Evolutionary conservation across 176 grass and related monocot species (phyloP), one percentile per base, ranked within the genome.

Genomic region (Ananas comosus): DNA sequence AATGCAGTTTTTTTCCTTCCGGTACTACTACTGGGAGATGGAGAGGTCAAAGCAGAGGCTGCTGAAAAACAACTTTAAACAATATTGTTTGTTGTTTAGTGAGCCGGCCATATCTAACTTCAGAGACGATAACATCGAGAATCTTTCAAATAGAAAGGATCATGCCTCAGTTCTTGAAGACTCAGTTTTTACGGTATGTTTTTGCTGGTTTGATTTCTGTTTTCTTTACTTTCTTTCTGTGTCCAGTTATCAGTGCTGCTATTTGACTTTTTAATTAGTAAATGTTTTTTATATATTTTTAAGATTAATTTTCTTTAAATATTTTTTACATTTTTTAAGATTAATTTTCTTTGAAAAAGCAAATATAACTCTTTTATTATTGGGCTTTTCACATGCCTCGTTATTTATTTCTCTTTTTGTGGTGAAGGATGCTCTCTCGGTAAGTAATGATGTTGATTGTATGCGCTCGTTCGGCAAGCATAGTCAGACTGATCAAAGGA

Each of bases 1-100:
- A n/a, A 68, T 18, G 70, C 49, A 72, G 17, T 56, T 80, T 19
- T 18, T 76, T 72, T 53, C 76, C 23, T 49, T 85, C 52, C 65
- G 65, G 42, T 76, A 80, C 70, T 71, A 53, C n/a, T 76, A 68
- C 59, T 66, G 49, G 52, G 73, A 76, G 57, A 51, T 80, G 28
- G 72, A 70, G 4, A 17, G 49, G 16, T 72, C 75, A 56, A 74
- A 65, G 63, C 76, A 72, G 77, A 70, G 72, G 25, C 52, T 53
- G 50, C 47, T 80, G 16, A 72, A 85, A 57, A 74, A 49, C 58
- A 65, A 74, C 23, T 51, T 85, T 22, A 72, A 75, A 85, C 70
- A 22, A 28, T 69, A 80, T 72, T 85, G 72, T 29, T 68, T 52
- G 13, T 42, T 10, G 67, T 66, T 80, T 16, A 70, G 69, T 50